These are phyloP conservation scores for Acanthamoeba castellanii DNA, from an alignment of 208 protist species.

Conservation along the genomic window DNA sequence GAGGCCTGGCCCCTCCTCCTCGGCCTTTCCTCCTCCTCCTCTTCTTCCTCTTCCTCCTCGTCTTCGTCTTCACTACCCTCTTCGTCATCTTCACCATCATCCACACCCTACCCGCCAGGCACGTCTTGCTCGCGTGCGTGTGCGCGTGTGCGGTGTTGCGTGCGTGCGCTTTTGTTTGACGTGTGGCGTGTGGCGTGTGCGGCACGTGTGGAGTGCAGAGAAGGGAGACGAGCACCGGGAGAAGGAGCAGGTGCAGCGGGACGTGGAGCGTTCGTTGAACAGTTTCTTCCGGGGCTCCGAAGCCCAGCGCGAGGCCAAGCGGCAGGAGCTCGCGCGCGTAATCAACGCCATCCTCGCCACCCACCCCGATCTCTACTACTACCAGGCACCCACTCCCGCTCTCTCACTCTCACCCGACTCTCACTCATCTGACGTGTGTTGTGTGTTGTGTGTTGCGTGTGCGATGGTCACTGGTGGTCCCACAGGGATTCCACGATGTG, in stretches of 20 bases:
- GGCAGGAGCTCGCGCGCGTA: constrained; percentile 15
- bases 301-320: neutral
- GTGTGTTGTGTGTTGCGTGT: neutral
- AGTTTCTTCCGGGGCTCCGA: constrained; percentile 30
- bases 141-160: neutral
- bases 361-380: constrained; percentile 58
- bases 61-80: neutral
- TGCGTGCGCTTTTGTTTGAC: neutral
- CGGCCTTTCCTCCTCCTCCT: neutral
- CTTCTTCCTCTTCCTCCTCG: neutral
- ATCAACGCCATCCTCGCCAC: constrained; percentile 57
- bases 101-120: neutral
- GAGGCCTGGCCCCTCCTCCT: constrained; percentile 63
- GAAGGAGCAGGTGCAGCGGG: constrained; percentile 55
- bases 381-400: neutral
- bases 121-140: neutral
- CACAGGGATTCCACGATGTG: constrained; percentile 61
- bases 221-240: constrained; percentile 45
- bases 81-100: neutral
- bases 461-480: neutral
- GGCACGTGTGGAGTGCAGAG: neutral
- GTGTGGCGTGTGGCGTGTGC: too few relatives aligned
- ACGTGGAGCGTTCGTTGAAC: constrained; percentile 58
- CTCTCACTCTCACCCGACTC: neutral
- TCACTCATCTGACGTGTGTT: neutral